Evolutionary conservation across 768 basidiomycete species (phyloP), one percentile per base, ranked within the genome.

Genomic region (Hericium coralloides): DNA sequence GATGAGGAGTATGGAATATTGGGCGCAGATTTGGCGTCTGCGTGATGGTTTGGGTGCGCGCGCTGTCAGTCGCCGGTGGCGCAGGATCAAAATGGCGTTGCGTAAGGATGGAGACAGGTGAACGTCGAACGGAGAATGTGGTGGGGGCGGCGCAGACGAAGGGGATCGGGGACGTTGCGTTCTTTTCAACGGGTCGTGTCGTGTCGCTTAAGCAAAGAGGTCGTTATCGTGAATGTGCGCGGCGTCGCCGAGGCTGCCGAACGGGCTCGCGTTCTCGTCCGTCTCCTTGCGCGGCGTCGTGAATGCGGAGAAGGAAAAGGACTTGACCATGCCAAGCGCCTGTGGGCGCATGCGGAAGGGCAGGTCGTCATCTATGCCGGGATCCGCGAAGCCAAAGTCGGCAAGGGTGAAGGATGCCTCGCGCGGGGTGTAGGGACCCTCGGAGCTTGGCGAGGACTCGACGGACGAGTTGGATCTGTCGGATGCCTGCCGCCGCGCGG

Each of bases 401-500:
- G 53, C 38, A 5, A 50, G 26, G 10, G 17, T 25, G 23, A 63
- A 63, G 41, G 62, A 60, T 2, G 55, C 49, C 47, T 63, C 62
- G 38, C 58, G 55, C 41, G 62, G 62, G 25, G 62, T 63, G 55
- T 53, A 53, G n/a, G 43, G 50, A 3, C 43, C 43, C 20, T 45
- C 43, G 17, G 55, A 45, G 38, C 61, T 55, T 2, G 62, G 60
- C 17, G 62, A 56, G 15, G 62, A 63, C n/a, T 61, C 62, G 41
- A 61, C 18, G 38, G 62, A 63, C 12, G 51, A 58, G 17, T 12
- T 47, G 8, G 59, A 61, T 4, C 57, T 58, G 57, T 58, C 59
- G 10, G 62, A 63, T 22, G 38, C 55, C 53, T 50, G 59, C 26
- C 61, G 62, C 23, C 63, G 56, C 56, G 67, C 62, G 55, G 74